These are phyloP conservation scores for Protomyces lactucae-debilis DNA, from an alignment of 1,139 yeast genomes.

Conservation along the genomic window DNA sequence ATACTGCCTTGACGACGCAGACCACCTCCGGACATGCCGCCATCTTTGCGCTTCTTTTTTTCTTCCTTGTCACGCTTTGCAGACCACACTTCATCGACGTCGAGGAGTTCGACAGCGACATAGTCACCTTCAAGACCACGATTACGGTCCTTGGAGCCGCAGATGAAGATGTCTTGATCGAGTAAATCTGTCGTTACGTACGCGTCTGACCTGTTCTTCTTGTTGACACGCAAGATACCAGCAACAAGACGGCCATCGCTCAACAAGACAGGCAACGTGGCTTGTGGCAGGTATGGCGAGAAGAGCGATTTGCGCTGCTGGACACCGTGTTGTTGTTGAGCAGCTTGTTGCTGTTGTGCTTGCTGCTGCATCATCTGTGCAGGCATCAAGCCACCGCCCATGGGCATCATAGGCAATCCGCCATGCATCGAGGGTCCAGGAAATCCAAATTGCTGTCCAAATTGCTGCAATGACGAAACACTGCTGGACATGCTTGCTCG, in stretches of 20 bases:
- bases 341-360: conserved; percentile 38
- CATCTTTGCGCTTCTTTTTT: conserved; percentile 76
- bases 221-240: conserved; percentile 87
- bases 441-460: conserved; percentile 26
- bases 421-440: conserved; percentile 30
- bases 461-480: conserved; percentile 30
- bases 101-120: conserved; percentile 88
- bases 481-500: conserved; percentile 70
- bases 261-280: conserved; percentile 80
- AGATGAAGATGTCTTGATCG: conserved; percentile 93
- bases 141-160: conserved; percentile 98
- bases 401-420: conserved; percentile 38
- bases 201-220: conserved; percentile 94
- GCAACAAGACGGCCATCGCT: conserved; percentile 88
- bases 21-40: conserved; percentile 42
- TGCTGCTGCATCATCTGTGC: conserved; percentile 36
- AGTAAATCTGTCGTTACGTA: conserved; percentile 90
- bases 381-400: conserved; percentile 33
- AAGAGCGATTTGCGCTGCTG: conserved; percentile 73
- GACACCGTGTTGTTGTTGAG: conserved; percentile 33
- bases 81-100: conserved; percentile 97
- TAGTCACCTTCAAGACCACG: conserved; percentile 95
- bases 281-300: conserved; percentile 94
- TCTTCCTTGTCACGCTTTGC: conserved; percentile 95
- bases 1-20: conserved; percentile 83